Conservation (phyloP, 345 rosid species). For the Linum lewisii region DNA sequence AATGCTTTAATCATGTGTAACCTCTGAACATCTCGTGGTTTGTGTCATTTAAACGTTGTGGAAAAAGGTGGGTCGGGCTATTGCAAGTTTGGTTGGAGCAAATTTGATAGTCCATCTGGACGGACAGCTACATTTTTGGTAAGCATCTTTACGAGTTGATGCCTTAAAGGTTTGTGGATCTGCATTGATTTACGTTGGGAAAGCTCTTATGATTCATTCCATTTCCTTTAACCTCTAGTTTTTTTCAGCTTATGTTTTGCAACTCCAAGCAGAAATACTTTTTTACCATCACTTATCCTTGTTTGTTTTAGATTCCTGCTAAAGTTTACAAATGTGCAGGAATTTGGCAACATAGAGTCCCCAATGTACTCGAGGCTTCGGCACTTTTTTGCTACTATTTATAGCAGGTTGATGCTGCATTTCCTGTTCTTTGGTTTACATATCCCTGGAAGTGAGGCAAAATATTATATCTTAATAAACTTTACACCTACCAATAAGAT, state of each 20-base stretch:
- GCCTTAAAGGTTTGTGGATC: constrained; percentile 9
- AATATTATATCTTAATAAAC: no score
- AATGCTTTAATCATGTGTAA: neutral
- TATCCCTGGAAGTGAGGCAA: neutral
- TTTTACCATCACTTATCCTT: neutral
- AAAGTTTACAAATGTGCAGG: constrained; percentile 37
- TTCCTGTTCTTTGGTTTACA: constrained; percentile 3
- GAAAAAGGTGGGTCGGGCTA: constrained; percentile 84
- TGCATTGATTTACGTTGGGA: neutral
- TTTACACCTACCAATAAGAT: neutral
- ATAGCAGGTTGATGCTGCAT: constrained; percentile 44
- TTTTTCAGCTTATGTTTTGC: neutral
- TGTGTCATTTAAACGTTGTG: neutral
- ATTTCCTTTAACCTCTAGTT: neutral
- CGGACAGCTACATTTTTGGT: constrained; percentile 77
- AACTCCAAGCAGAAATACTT: neutral
- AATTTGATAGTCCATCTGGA: constrained; percentile 60
- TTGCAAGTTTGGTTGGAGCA: constrained; percentile 92
- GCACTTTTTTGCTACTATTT: constrained; percentile 64
- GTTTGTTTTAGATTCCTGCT: neutral
- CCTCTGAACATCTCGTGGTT: neutral
- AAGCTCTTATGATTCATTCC: neutral
- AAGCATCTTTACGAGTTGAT: constrained; percentile 13
- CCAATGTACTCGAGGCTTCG: constrained; percentile 68
- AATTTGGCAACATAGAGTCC: constrained; percentile 85